These are phyloP conservation scores for Phyllachora maydis DNA, from an alignment of 2,329 filamentous ascomycete species.

Conservation along the genomic window DNA sequence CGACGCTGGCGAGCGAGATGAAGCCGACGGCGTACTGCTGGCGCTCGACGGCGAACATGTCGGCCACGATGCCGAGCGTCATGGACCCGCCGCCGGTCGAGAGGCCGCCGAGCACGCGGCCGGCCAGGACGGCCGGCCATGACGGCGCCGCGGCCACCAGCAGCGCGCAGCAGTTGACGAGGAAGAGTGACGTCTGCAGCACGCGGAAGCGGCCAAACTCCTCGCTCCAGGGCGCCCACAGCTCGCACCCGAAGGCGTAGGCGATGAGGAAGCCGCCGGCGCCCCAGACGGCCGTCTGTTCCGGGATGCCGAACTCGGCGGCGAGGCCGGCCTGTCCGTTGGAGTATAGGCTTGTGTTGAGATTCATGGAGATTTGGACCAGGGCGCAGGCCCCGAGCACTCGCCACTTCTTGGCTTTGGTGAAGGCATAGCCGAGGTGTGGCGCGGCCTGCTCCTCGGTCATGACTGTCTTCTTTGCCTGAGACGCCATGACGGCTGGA, in stretches of 20 bases:
- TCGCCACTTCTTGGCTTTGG: constrained; percentile 46
- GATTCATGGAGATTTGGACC: constrained; percentile 60
- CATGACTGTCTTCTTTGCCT: too few species aligned
- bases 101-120: constrained; percentile 48
- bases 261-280: constrained; percentile 60
- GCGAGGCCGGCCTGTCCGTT: constrained; percentile 46
- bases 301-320: constrained; percentile 45
- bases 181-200: constrained; percentile 48
- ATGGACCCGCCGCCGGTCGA: constrained; percentile 55
- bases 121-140: constrained; percentile 48
- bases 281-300: constrained; percentile 48
- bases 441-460: constrained; percentile 41
- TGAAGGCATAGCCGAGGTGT: constrained; percentile 41
- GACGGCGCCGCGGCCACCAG: constrained; percentile 55
- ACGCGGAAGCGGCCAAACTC: constrained; percentile 62
- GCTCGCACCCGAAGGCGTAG: constrained; percentile 72
- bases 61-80: constrained; percentile 55
- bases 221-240: constrained; percentile 78
- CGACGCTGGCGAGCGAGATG: constrained; percentile 62
- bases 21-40: constrained; percentile 62
- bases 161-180: constrained; percentile 62
- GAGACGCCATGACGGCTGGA: too few species aligned
- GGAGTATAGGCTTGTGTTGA: constrained; percentile 56
- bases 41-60: constrained; percentile 48
- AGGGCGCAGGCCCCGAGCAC: constrained; percentile 54